Conservation (phyloP, 495 filamentous ascomycete species). For the Annulohypoxylon moriforme region DNA sequence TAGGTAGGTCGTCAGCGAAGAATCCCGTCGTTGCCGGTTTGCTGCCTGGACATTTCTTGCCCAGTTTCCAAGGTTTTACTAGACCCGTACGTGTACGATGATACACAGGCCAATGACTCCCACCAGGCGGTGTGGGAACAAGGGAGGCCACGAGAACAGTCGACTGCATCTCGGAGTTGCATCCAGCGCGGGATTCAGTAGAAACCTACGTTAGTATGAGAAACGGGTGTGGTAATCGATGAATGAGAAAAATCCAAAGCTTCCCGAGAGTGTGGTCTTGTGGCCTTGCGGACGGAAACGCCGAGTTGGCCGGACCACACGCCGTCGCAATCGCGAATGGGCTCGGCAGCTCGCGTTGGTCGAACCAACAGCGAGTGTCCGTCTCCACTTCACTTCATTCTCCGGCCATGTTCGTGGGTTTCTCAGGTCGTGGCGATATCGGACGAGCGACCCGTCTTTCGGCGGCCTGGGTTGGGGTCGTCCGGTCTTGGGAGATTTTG, state of each 20-base stretch:
- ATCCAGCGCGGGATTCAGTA: constrained; percentile 10
- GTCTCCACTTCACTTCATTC: neutral
- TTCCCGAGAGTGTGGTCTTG: constrained; percentile 9
- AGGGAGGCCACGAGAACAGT: constrained; percentile 16
- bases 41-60: constrained; percentile 13
- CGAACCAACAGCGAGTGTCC: constrained; percentile 11
- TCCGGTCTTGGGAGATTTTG: neutral
- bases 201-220: neutral
- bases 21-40: constrained; percentile 16
- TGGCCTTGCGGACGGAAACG: constrained; percentile 27
- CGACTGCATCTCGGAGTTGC: constrained; percentile 26
- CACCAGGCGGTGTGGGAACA: constrained; percentile 29
- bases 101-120: constrained; percentile 18
- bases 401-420: neutral
- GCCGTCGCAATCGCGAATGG: constrained; percentile 17
- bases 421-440: constrained; percentile 31
- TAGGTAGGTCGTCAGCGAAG: constrained; percentile 23
- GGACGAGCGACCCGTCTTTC: constrained; percentile 17
- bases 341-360: constrained; percentile 26
- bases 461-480: neutral
- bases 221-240: neutral
- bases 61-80: neutral
- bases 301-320: constrained; percentile 25
- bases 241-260: neutral
- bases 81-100: constrained; percentile 9